Percentiles rank a stretch among this genome's conserved stretches.
phyloP scores from a whole-genome alignment of 2,329 filamentous ascomycete species.

The Paraphoma chrysanthemicola region DNA sequence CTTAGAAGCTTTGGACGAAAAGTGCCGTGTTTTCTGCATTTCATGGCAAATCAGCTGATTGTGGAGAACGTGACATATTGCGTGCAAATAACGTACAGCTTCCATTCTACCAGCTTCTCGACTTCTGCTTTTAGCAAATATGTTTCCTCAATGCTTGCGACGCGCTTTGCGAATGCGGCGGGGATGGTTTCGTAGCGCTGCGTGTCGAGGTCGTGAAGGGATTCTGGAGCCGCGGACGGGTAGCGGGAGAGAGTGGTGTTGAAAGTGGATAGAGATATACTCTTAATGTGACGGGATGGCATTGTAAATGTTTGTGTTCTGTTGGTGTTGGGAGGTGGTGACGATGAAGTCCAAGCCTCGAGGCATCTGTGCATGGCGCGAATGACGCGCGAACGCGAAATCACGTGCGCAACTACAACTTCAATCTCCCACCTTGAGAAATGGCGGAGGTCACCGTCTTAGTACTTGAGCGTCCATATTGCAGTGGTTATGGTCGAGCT shows the following conservation, averaged over 20 bases:
- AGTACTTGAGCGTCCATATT: too few relatives aligned
- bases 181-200: slow-evolving; percentile 42
- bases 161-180: slow-evolving; percentile 18
- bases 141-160: slow-evolving; percentile 3
- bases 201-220: slow-evolving; percentile 39
- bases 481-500: too few relatives aligned
- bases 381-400: neutral
- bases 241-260: slow-evolving; percentile 33
- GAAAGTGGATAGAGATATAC: slow-evolving; percentile 27
- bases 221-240: slow-evolving; percentile 28
- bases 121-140: slow-evolving; percentile 38
- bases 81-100: slow-evolving; percentile 34
- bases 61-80: neutral
- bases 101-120: slow-evolving; percentile 48
- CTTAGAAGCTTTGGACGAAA: slow-evolving; percentile 56
- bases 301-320: neutral
- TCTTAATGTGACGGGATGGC: slow-evolving; percentile 10
- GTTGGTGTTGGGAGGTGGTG: neutral
- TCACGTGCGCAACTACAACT: neutral
- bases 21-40: slow-evolving; percentile 57
- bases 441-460: too few relatives aligned
- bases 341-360: neutral
- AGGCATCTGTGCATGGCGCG: neutral
- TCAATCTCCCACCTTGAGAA: too few relatives aligned
- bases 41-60: neutral